A percentile compares a stretch with the other conserved stretches of the same genome.
Conservation (phyloP, 2,329 filamentous ascomycete genomes). For the Blastomyces parvus region DNA sequence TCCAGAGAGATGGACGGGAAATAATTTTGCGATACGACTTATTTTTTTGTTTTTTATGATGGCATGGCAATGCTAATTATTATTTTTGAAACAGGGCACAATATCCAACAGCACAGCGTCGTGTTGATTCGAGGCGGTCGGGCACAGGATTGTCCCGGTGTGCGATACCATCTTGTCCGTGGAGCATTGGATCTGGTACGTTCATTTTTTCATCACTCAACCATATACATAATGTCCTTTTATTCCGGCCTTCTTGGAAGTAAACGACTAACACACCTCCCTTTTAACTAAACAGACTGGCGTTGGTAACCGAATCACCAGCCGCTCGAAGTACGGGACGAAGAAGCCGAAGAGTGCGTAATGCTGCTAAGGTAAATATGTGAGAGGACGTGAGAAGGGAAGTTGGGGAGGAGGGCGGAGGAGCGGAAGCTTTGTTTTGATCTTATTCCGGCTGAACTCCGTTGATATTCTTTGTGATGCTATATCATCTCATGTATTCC, state of each 20-base stretch:
- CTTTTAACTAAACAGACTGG: slow-evolving; percentile 55
- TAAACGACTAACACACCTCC: slow-evolving; percentile 19
- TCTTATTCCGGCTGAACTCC: not conserved
- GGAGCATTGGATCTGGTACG: slow-evolving; percentile 87
- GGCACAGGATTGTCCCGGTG: slow-evolving; percentile 95
- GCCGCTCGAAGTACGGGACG: slow-evolving; percentile 92
- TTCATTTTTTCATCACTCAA: slow-evolving; percentile 19
- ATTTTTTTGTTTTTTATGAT: slow-evolving; percentile 4
- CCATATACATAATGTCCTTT: slow-evolving; percentile 16
- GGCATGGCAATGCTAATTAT: not conserved
- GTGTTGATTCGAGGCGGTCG: slow-evolving; percentile 90
- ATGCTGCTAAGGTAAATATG: slow-evolving; percentile 18
- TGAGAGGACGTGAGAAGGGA: not conserved
- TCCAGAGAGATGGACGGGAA: not conserved
- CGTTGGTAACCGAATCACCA: slow-evolving; percentile 72
- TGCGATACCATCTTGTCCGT: slow-evolving; percentile 86
- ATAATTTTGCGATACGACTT: not conserved
- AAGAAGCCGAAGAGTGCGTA: slow-evolving; percentile 88
- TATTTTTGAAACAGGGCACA: slow-evolving; percentile 54
- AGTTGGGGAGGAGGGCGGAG: not conserved
- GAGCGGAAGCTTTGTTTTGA: not conserved
- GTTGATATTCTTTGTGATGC: not conserved
- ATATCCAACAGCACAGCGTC: slow-evolving; percentile 97
- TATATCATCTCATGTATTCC: not conserved
- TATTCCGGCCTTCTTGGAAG: slow-evolving; percentile 15